Percentiles rank a stretch among this genome's conserved stretches.
Conservation (phyloP, 1,284 basidiomycete species). For the Cryptococcus sp. region DNA sequence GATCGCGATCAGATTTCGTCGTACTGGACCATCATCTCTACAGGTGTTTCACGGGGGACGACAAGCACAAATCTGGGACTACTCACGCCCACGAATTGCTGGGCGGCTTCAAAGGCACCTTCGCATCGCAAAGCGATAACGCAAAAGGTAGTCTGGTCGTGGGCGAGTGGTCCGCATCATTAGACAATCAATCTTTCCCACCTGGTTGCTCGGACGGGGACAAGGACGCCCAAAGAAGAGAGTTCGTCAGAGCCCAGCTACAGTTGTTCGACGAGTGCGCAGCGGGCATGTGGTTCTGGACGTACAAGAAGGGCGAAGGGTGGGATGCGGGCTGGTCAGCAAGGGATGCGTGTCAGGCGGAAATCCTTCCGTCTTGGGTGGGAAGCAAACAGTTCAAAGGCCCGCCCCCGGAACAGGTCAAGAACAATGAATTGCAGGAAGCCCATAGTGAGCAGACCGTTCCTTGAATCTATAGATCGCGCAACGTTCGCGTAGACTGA, state of each 20-base stretch:
- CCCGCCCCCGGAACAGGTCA: constrained; percentile 43
- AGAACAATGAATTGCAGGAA: constrained; percentile 49
- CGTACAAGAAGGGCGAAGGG: constrained; percentile 70
- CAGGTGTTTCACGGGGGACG: constrained; percentile 62
- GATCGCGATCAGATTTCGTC: constrained; percentile 56
- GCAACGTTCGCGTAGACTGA: neutral
- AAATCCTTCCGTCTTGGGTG: constrained; percentile 63
- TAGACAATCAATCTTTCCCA: constrained; percentile 67
- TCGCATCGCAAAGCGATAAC: constrained; percentile 32
- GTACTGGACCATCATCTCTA: constrained; percentile 85
- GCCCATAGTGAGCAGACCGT: constrained; percentile 55
- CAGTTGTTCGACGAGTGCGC: constrained; percentile 66
- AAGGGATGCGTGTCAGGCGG: constrained; percentile 65
- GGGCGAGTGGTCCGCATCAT: constrained; percentile 80
- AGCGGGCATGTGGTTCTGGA: constrained; percentile 86
- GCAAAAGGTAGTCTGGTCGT: constrained; percentile 66
- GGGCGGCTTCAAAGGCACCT: constrained; percentile 23
- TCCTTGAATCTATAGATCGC: neutral
- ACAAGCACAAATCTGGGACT: constrained; percentile 62
- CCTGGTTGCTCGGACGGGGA: constrained; percentile 56
- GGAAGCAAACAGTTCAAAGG: constrained; percentile 45
- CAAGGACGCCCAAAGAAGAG: constrained; percentile 57
- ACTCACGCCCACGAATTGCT: constrained; percentile 59
- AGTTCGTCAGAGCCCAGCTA: constrained; percentile 68
- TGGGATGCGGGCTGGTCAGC: constrained; percentile 79